Base-by-base conservation (phyloP, 164 flowering plant species). In the Nymphaea colorata region DNA sequence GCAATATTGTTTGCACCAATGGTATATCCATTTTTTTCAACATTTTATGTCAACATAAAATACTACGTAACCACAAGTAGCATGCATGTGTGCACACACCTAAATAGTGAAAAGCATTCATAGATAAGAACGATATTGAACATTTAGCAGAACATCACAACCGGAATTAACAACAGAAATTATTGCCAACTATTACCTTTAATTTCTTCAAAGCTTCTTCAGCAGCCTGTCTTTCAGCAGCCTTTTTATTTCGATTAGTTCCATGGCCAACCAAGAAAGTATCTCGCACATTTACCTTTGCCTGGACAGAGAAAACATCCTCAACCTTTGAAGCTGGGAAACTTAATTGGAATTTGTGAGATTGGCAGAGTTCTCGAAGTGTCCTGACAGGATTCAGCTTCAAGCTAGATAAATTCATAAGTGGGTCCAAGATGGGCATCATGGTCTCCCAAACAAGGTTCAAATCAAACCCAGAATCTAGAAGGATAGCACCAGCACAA, bases 381-480 rank as follows among this genome's bases (percentile, higher is more conserved):
- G 90, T 94, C 78, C 98, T 75, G 16, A 81, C 61, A 68, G 99
- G 93, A 82, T 77, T 86, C 25, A 85, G 72, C 74, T 83, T 85
- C 75, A 87, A 70, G 66, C 70, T 75, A 4, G 96, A 78, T 66
- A 81, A 77, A 64, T 66, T 78, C 79, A 79, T 79, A 65, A 82
- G 70, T 44, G 87, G 89, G 62, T 85, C 82, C 73, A 95, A 64
- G 68, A 95, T 77, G 43, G 85, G 79, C 41, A 86, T 73, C 86
- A 90, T 84, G 59, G 79, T 75, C 55, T 66, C 77, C 97, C 97
- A 95, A 45, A 81, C 85, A 64, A 12, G 64, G 53, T 84, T 72
- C 71, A 92, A 79, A 73, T 95, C 74, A 61, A 95, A 84, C 42
- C 98, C 97, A 7, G 82, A 69, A 71, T 95, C 99, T 60, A 95